phyloP scores from a whole-genome alignment of 1,139 yeast genomes.

The Pichia sp. region DNA sequence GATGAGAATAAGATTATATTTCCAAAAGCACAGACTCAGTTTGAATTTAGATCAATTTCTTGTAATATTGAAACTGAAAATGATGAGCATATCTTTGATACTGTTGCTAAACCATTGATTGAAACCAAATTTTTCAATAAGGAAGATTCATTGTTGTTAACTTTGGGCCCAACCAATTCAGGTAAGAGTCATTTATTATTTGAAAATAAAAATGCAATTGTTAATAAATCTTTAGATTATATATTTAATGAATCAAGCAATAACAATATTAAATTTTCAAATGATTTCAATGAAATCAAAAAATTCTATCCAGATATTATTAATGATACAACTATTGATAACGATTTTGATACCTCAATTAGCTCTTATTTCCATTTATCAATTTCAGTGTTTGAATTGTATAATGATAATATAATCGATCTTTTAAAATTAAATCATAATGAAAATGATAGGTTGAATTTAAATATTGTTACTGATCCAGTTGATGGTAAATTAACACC shows the following conservation, averaged over 20 bases:
- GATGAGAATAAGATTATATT: slow-evolving; percentile 20
- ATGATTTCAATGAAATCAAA: slow-evolving; percentile 5
- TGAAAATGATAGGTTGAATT: slow-evolving; percentile 13
- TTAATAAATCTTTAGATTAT: slow-evolving; percentile 16
- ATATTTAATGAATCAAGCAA: background rate
- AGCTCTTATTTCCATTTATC: slow-evolving; percentile 15
- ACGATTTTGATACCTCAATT: slow-evolving; percentile 1
- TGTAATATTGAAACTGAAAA: slow-evolving; percentile 8
- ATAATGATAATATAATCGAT: slow-evolving; percentile 36
- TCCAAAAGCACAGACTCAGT: slow-evolving; percentile 20
- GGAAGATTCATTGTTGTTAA: slow-evolving; percentile 38
- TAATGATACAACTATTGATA: background rate
- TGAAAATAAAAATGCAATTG: slow-evolving; percentile 17
- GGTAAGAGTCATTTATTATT: slow-evolving; percentile 38
- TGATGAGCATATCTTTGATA: slow-evolving; percentile 10
- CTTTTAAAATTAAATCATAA: slow-evolving; percentile 25
- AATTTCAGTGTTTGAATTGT: slow-evolving; percentile 38
- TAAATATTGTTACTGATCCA: slow-evolving; percentile 27
- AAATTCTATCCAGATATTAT: slow-evolving; percentile 8
- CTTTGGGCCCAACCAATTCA: slow-evolving; percentile 46
- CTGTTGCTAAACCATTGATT: slow-evolving; percentile 20
- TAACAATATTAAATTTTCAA: background rate
- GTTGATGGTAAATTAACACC: slow-evolving; percentile 35
- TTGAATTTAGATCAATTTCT: slow-evolving; percentile 24
- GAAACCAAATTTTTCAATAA: slow-evolving; percentile 25